phyloP scores from a whole-genome alignment of 2,329 filamentous ascomycete genomes.

The Pseudogymnoascus sp. region DNA sequence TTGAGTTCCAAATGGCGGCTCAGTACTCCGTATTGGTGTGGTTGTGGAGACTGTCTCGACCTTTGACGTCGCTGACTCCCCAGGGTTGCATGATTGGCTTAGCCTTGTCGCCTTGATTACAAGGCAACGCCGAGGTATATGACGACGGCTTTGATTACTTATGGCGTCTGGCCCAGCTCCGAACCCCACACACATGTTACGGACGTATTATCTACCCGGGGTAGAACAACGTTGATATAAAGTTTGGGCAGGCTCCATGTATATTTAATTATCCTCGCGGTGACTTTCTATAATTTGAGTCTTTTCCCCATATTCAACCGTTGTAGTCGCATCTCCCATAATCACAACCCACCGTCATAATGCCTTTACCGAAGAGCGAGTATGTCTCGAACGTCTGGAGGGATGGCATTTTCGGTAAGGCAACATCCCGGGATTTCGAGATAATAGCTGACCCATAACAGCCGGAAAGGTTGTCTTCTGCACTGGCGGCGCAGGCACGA shows the following conservation, averaged over 20 bases:
- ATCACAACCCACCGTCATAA: slow-evolving; percentile 28
- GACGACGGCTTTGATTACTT: not conserved
- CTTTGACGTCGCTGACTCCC: slow-evolving; percentile 4
- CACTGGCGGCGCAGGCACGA: slow-evolving; percentile 86
- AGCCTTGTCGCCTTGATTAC: not conserved
- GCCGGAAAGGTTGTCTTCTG: slow-evolving; percentile 87
- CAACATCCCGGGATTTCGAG: not conserved
- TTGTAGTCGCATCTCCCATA: not conserved
- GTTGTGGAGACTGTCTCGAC: not conserved
- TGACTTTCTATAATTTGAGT: not conserved
- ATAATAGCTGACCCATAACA: slow-evolving; percentile 31
- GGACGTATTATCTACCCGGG: not conserved
- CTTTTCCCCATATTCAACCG: not conserved
- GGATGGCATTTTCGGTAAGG: slow-evolving; percentile 74
- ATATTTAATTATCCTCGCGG: not conserved
- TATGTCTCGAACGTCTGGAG: slow-evolving; percentile 80
- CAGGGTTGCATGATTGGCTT: slow-evolving; percentile 5
- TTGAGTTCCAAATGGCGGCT: slow-evolving; percentile 4
- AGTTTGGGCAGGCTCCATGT: not conserved
- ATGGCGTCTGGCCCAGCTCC: not conserved
- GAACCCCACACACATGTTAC: slow-evolving; percentile 7
- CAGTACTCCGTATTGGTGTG: slow-evolving; percentile 2
- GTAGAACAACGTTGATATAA: not conserved
- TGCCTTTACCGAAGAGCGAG: slow-evolving; percentile 62
- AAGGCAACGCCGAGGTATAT: slow-evolving; percentile 3